Evolutionary conservation across 768 basidiomycete species (phyloP).

Genomic region (Rhodotorula paludigena): DNA sequence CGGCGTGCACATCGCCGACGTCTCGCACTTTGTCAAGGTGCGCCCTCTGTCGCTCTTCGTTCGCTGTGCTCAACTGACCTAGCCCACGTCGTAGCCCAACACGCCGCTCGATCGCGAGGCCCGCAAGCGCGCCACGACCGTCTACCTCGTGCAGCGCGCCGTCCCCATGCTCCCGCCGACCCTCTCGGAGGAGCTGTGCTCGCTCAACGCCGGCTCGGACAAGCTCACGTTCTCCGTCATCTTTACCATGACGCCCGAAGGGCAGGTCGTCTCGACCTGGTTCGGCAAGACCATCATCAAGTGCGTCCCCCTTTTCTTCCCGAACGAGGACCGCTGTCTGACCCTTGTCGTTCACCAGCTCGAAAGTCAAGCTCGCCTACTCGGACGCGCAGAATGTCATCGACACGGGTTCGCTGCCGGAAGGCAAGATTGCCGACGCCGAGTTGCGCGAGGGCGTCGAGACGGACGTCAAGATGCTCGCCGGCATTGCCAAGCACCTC

Average conservation of each 20-base stretch:
- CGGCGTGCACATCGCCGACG: constrained; percentile 93
- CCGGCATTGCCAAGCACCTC: constrained; percentile 66
- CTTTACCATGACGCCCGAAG: constrained; percentile 79
- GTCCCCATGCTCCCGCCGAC: constrained; percentile 96
- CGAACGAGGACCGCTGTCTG: too few relatives aligned
- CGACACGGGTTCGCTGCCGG: constrained; percentile 61
- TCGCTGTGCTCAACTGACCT: not conserved
- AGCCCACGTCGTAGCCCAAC: constrained; percentile 44
- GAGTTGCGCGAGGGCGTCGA: constrained; percentile 55
- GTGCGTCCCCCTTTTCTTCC: constrained; percentile 51
- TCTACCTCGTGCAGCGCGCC: constrained; percentile 90
- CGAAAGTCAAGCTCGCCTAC: constrained; percentile 80
- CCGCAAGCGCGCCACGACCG: constrained; percentile 83
- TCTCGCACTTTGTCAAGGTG: constrained; percentile 81
- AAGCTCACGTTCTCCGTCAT: constrained; percentile 84
- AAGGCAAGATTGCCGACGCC: constrained; percentile 51
- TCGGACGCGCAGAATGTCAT: constrained; percentile 73
- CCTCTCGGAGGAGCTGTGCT: constrained; percentile 89
- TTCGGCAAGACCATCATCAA: constrained; percentile 89
- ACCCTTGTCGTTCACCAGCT: constrained; percentile 54
- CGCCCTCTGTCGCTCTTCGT: not conserved
- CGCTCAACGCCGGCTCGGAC: constrained; percentile 78
- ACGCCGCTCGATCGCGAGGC: constrained; percentile 98
- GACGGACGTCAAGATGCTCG: constrained; percentile 67
- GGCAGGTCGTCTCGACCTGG: constrained; percentile 76